Evolutionary conservation across 2,329 filamentous ascomycete species (phyloP).

Genomic region (Xylariales sp.): DNA sequence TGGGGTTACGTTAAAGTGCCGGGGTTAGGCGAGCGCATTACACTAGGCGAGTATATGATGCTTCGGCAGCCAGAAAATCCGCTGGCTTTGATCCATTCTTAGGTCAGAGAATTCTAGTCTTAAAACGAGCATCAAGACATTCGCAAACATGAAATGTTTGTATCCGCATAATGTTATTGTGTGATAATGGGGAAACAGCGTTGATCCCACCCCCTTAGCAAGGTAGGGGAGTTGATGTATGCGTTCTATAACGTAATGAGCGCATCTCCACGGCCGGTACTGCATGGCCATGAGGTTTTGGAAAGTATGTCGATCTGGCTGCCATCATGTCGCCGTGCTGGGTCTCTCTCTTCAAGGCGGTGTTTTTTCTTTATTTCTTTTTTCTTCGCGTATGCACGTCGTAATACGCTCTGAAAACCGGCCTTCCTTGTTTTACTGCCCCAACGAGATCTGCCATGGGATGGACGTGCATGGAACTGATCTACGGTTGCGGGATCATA

Average conservation of each 20-base stretch:
- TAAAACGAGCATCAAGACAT: constrained; percentile 7
- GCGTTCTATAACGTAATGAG: not conserved
- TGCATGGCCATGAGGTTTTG: not conserved
- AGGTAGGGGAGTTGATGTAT: not conserved
- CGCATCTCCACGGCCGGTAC: no score
- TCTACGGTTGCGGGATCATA: constrained; percentile 4
- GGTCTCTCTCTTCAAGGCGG: constrained; percentile 1
- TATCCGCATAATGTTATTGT: constrained; percentile 19
- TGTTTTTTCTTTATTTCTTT: no score
- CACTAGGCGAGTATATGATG: constrained; percentile 15
- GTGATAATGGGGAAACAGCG: constrained; percentile 3
- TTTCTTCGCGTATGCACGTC: not conserved
- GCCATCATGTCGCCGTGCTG: constrained; percentile 1
- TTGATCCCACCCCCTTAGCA: constrained; percentile 4
- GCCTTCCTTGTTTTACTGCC: constrained; percentile 7
- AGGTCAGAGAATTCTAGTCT: constrained; percentile 11
- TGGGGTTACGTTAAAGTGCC: constrained; percentile 7
- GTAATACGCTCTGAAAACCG: no score
- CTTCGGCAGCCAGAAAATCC: constrained; percentile 15
- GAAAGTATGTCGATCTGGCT: not conserved
- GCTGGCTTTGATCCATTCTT: constrained; percentile 5
- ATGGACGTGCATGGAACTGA: constrained; percentile 10
- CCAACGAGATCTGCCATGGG: constrained; percentile 19
- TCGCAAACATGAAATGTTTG: constrained; percentile 11
- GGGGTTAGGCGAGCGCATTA: constrained; percentile 25